These are phyloP conservation scores for Smittium mucronatum DNA, from an alignment of 371 early-diverging fungal species.

Conservation along the genomic window DNA sequence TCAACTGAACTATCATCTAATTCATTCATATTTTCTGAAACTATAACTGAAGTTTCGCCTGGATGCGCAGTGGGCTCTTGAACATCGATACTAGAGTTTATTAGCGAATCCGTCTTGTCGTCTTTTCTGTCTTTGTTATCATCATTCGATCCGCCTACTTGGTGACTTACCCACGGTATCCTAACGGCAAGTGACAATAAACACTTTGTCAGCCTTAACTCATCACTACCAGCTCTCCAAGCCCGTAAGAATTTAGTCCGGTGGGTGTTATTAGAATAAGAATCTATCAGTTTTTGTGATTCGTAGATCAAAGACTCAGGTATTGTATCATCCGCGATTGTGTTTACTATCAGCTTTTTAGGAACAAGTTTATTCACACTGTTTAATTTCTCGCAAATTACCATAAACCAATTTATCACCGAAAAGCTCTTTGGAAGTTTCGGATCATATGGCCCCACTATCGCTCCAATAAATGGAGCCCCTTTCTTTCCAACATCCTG, in stretches of 20 bases:
- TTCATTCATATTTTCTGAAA: too few relatives aligned
- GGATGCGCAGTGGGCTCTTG: constrained; percentile 86
- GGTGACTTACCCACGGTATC: constrained; percentile 69
- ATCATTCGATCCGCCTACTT: constrained; percentile 84
- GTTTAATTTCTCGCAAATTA: constrained; percentile 33
- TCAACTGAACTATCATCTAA: constrained; percentile 52
- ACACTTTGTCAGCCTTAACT: constrained; percentile 54
- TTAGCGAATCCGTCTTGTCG: constrained; percentile 58
- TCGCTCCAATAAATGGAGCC: constrained; percentile 82
- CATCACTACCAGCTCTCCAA: constrained; percentile 55
- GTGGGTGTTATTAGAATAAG: constrained; percentile 42
- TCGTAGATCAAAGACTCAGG: constrained; percentile 37
- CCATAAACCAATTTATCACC: constrained; percentile 71
- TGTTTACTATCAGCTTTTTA: constrained; percentile 49
- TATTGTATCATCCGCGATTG: constrained; percentile 36
- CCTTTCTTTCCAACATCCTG: constrained; percentile 2
- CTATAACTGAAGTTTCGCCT: too few relatives aligned
- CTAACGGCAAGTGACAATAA: constrained; percentile 50
- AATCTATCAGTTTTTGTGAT: constrained; percentile 41
- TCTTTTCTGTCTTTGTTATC: constrained; percentile 82
- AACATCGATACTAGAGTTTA: constrained; percentile 65
- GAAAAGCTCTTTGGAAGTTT: constrained; percentile 61
- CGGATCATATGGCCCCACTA: constrained; percentile 76
- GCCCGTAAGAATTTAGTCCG: constrained; percentile 46
- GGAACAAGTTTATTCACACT: constrained; percentile 35